Percentiles rank a stretch among this genome's conserved stretches.
phyloP scores from a whole-genome alignment of 139 green algal species.

The Prasinococcaceae sp. region DNA sequence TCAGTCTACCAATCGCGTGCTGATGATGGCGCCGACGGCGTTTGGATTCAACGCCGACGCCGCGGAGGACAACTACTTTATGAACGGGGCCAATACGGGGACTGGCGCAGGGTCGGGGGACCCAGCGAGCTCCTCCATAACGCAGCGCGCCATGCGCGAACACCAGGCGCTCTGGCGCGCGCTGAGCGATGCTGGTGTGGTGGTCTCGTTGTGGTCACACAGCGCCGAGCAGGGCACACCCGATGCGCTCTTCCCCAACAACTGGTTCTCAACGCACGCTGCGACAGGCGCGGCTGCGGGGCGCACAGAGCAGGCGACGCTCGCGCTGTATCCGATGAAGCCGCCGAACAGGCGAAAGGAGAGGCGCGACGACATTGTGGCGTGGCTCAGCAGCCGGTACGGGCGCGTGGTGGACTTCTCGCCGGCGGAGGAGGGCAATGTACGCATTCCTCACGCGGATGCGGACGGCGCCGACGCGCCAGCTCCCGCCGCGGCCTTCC shows the following conservation, averaged over 20 bases:
- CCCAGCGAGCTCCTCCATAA: conserved; percentile 4
- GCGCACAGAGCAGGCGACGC: conserved; percentile 31
- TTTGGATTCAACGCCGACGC: conserved; percentile 90
- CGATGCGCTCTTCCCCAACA: conserved; percentile 93
- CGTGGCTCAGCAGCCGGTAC: not conserved
- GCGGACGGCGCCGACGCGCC: not conserved
- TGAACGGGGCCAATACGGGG: no score
- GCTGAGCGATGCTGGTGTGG: conserved; percentile 46
- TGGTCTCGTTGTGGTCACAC: conserved; percentile 50
- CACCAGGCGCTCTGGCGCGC: conserved; percentile 57
- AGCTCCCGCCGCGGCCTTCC: not conserved
- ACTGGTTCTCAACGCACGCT: conserved; percentile 73
- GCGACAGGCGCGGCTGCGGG: conserved; percentile 30
- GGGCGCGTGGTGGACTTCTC: not conserved
- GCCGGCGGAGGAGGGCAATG: not conserved
- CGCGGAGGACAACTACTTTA: conserved; percentile 40
- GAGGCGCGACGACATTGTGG: conserved; percentile 10
- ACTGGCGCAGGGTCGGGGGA: not conserved
- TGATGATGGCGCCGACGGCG: conserved; percentile 88
- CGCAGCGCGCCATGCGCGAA: conserved; percentile 46
- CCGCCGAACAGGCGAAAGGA: conserved; percentile 11
- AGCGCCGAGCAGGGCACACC: conserved; percentile 62
- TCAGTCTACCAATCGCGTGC: conserved; percentile 35
- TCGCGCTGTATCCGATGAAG: conserved; percentile 90
- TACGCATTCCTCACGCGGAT: not conserved